Percentiles rank a stretch among this genome's conserved stretches.
Conservation (phyloP, 805 yeast species). For the Suhomyces prunicola region DNA sequence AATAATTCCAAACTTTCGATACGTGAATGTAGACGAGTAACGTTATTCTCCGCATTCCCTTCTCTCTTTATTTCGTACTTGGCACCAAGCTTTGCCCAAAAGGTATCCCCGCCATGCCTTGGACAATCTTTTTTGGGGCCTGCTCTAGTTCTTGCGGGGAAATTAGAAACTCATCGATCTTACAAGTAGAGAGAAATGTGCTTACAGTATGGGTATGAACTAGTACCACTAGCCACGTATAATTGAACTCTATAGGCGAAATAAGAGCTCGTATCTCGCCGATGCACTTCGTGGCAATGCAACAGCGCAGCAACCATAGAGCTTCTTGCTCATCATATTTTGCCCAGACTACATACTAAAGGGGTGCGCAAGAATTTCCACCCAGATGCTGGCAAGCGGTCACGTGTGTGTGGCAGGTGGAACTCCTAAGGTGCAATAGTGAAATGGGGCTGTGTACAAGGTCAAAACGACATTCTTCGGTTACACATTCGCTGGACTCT, state of each 20-base stretch:
- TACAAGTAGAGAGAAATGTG: background rate
- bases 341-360: background rate
- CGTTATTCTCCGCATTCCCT: background rate
- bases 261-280: background rate
- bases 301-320: background rate
- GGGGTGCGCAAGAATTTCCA: background rate
- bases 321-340: background rate
- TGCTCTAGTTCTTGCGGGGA: background rate
- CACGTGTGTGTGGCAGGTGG: background rate
- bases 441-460: background rate
- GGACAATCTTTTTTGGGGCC: background rate
- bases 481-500: background rate
- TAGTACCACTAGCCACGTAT: background rate
- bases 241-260: background rate
- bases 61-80: background rate
- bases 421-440: background rate
- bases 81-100: background rate
- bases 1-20: background rate
- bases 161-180: background rate
- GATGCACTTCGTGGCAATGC: background rate
- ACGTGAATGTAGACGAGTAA: background rate
- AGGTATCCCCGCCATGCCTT: background rate
- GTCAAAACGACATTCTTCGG: background rate
- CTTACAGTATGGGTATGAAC: background rate
- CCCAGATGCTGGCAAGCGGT: background rate